These are phyloP conservation scores for Fusarium humuli DNA, from an alignment of 2,329 filamentous ascomycete genomes.

Conservation along the genomic window DNA sequence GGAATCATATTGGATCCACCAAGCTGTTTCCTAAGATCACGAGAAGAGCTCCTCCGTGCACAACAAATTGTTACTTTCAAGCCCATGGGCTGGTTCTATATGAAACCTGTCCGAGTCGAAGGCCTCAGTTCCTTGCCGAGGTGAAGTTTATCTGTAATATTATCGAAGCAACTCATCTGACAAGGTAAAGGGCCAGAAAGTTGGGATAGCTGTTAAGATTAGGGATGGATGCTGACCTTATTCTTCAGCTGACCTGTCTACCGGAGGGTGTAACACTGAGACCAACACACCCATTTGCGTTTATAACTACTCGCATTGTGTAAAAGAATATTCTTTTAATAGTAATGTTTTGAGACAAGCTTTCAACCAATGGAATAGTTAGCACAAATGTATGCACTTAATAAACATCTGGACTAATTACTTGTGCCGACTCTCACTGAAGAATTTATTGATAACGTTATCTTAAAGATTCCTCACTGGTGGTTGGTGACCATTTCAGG, in stretches of 20 bases:
- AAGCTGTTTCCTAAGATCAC: conserved; percentile 67
- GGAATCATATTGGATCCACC: conserved; percentile 61
- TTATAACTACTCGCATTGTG: background rate
- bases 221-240: background rate
- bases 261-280: background rate
- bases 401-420: background rate
- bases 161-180: background rate
- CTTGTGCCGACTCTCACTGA: background rate
- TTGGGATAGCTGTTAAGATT: background rate
- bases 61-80: conserved; percentile 50
- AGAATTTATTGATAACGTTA: background rate
- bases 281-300: background rate
- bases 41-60: conserved; percentile 62
- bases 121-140: background rate
- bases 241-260: background rate
- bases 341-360: background rate
- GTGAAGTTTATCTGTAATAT: background rate
- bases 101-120: conserved; percentile 61
- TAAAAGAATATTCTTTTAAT: background rate
- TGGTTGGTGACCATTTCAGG: background rate
- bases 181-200: background rate
- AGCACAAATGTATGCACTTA: background rate
- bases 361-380: background rate
- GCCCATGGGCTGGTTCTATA: conserved; percentile 14
- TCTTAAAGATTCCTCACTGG: background rate